Evolutionary conservation across 169 alveolate genomes (phyloP), one percentile per base, ranked within the genome.

Genomic region (Plasmodium knowlesi): DNA sequence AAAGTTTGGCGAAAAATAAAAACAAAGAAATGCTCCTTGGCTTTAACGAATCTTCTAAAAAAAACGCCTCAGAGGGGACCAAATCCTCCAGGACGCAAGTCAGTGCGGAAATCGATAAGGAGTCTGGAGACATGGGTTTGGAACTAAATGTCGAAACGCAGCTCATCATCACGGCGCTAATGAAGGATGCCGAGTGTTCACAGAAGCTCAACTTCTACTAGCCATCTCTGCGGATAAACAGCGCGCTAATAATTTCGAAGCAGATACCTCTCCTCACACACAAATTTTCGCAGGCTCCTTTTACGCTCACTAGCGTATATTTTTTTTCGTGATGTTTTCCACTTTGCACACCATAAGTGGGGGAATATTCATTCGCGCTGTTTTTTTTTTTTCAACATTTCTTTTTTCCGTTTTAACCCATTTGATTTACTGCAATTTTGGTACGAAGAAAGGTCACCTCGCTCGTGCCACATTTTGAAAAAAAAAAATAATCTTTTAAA

Each of bases 141-240:
- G 94, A 88, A 46, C 81, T 88, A 28, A 88, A 88, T 32, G 89
- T 88, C 14, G 94, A 88, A 88, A 50, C 86, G n/a, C 94, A 88
- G 28, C 53, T 88, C 12, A 79, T 88, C 8, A 88, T 88, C 19
- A 88, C 94, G 3, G 94, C 94, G n/a, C 78, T 88, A 12, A 88
- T 88, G 94, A 88, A 88, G 50, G 94, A 88, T 30, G 37, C 94
- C 1, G 94, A 88, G 37, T 88, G 94, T n/a, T 78, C 89, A 1
- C 71, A 74, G 39, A 88, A 88, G 39, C 72, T 88, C 32, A 88
- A 88, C 39, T 88, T 88, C 78, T 88, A 74, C 34, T 83, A 82
- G 25, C 5, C 61, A 50, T 16, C 25, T 50, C 2, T 16, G 61
- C 25, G 22, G 61, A 14, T 50, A 50, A 50, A 3, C 25, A 50